Conservation (phyloP, 805 yeast species). For the Starmerella ratchasimensis region DNA sequence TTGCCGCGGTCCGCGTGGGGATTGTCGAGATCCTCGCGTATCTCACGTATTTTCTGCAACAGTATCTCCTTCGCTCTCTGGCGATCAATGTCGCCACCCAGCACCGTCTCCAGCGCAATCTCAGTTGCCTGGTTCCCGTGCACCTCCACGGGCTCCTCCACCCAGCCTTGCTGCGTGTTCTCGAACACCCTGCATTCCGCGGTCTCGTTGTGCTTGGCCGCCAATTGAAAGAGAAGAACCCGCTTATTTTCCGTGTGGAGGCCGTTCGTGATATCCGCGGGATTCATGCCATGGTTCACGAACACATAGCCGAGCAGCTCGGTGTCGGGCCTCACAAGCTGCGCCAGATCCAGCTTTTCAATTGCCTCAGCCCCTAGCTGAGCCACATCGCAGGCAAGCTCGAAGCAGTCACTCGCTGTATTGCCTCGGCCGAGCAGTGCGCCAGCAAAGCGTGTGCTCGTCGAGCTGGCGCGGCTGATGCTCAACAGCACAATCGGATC, state of each 20-base stretch:
- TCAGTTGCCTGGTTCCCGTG: not conserved
- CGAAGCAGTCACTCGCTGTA: not conserved
- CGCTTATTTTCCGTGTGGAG: no score
- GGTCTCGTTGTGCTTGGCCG: not conserved
- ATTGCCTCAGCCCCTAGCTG: not conserved
- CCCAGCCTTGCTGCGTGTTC: no score
- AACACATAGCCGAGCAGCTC: conserved; percentile 3
- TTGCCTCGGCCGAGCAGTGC: conserved; percentile 3
- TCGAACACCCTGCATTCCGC: not conserved
- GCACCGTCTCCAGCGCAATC: conserved; percentile 1
- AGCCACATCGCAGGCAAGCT: not conserved
- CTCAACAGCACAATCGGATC: conserved; percentile 2
- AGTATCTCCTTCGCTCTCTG: conserved; percentile 2
- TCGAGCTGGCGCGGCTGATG: not conserved
- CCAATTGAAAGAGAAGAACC: not conserved
- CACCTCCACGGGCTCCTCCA: not conserved
- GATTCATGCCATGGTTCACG: conserved; percentile 5
- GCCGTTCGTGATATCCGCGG: not conserved
- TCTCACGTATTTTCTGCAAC: not conserved
- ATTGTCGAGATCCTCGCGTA: not conserved
- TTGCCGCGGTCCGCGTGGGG: not conserved
- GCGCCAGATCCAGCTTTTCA: conserved; percentile 4
- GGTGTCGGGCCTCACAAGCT: not conserved
- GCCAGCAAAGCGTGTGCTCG: not conserved
- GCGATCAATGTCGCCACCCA: not conserved